Base-by-base conservation (phyloP, 306 rosid species). In the Lagenaria siceraria region DNA sequence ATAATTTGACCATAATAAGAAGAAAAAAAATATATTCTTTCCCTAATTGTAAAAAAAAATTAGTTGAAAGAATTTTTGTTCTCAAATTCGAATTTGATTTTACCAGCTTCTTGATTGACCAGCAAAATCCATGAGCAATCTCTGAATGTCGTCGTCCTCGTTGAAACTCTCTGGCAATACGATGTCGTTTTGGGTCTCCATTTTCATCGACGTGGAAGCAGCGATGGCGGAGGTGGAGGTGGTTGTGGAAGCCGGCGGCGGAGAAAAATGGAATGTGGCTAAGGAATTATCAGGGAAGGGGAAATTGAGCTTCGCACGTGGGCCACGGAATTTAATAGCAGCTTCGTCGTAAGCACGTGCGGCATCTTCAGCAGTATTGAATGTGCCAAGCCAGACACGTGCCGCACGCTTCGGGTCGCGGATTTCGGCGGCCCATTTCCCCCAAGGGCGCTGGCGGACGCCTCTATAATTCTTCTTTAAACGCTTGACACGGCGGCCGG, bases 381-480 rank as follows among this genome's bases (percentile, higher is more conserved):
- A 95, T 0, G 99, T 95, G 1, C 99, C 99, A 0, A 95, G 87
- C 99, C 99, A 95, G 2, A 95, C 99, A 27, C 97, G 89, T 13
- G 84, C 46, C 0, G 88, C 92, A 1, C 85, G 74, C 9, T 82
- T 83, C 14, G 99, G 99, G 87, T 95, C 99, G 0, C 97, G 95
- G 42, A 95, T 95, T 80, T 95, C 99, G 0, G 99, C 91, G 0
- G 97, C 99, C 97, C 97, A 95, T 79, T 95, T 92, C 0, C 97
- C 99, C 99, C 97, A 92, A 0, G 99, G 99, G 76, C 99, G 84
- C 80, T 92, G 99, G 51, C 98, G 85, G 42, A 95, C 99, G 12
- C 98, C 99, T 36, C 99, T 85, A 85, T 74, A 95, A 17, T 89
- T 92, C 86, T 92, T 95, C 86, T 90, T 90, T 18, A 56, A 60